Percentiles rank a stretch among this genome's conserved stretches.
Conservation (phyloP, 2,329 filamentous ascomycete species). For the Fusarium odoratissimum region DNA sequence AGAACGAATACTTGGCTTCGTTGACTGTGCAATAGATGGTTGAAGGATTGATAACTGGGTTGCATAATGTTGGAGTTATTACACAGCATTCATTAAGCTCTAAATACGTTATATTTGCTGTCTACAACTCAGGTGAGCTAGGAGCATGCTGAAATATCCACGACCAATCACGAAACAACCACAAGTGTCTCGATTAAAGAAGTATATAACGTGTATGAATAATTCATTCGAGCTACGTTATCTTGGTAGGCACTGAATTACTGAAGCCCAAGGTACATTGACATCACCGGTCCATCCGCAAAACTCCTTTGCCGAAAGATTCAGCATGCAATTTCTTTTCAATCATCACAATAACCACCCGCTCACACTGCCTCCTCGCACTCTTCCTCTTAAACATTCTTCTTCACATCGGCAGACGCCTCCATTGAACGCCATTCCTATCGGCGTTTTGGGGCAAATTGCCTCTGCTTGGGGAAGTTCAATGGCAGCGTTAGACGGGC, state of each 20-base stretch:
- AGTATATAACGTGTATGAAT: background rate
- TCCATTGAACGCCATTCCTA: slow-evolving; percentile 1
- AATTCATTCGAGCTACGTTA: background rate
- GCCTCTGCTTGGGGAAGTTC: slow-evolving; percentile 77
- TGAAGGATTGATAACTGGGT: background rate
- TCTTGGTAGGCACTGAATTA: background rate
- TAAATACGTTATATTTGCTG: background rate
- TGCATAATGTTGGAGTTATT: background rate
- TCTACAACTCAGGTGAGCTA: background rate
- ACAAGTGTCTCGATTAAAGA: background rate
- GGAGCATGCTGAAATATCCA: background rate
- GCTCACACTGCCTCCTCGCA: background rate
- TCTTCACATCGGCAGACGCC: background rate
- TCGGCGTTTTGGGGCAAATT: slow-evolving; percentile 47
- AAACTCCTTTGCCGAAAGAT: slow-evolving; percentile 39
- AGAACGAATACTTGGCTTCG: background rate
- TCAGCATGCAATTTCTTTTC: slow-evolving; percentile 34
- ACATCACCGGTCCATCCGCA: background rate
- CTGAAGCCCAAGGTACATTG: background rate
- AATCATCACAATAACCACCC: slow-evolving; percentile 16
- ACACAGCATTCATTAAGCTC: background rate
- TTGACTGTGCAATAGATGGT: background rate
- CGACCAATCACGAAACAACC: background rate
- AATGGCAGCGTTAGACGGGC: slow-evolving; percentile 82
- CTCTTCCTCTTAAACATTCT: background rate